Base-by-base conservation (phyloP, 345 rosid species). In the Murraya paniculata region DNA sequence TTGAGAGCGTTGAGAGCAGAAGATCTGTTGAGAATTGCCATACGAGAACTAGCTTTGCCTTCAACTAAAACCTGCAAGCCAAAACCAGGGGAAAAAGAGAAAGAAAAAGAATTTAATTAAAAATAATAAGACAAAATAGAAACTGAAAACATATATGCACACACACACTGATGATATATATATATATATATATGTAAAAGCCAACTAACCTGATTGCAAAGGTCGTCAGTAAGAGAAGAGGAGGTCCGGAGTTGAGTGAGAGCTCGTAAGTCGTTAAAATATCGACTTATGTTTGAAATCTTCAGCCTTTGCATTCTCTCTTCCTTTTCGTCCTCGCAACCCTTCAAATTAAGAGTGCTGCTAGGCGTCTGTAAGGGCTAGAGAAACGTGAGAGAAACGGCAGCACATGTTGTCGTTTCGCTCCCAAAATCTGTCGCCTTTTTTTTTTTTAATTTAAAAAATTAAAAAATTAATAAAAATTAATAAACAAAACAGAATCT, bases 11-110 rank as follows among this genome's bases (percentile, higher is more conserved):
- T 96, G 59, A 96, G 98, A 19, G 79, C 87, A 21, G 93, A 79
- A n/a, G 98, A 92, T 66, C 98, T 87, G 60, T 94, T 92, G 71
- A 92, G 95, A 87, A 96, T 85, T 64, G 94, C 98, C 45, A 90
- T 85, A 56, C 95, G 91, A 28, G 92, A 92, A 78, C 86, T 76
- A 39, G 90, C 91, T 76, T 78, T 89, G 60, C 91, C 95, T 86
- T 94, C 93, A 36, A 92, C 90, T 50, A 93, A 78, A 9, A 96
- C 94, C 99, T 94, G 82, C 11, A 13, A 19, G 27, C 67, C 30
- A 30, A 36, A 19, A n/a, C 55, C 4, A 39, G 0, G 45, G 13
- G 10, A 45, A 3, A 10, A 57, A 2, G 2, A 18, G 5, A 21
- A 18, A 33, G 50, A 45, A 45, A 72, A 30, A 27, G 30, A 22